Base-by-base conservation (phyloP, 768 basidiomycete species). In the Royoungia palumana region DNA sequence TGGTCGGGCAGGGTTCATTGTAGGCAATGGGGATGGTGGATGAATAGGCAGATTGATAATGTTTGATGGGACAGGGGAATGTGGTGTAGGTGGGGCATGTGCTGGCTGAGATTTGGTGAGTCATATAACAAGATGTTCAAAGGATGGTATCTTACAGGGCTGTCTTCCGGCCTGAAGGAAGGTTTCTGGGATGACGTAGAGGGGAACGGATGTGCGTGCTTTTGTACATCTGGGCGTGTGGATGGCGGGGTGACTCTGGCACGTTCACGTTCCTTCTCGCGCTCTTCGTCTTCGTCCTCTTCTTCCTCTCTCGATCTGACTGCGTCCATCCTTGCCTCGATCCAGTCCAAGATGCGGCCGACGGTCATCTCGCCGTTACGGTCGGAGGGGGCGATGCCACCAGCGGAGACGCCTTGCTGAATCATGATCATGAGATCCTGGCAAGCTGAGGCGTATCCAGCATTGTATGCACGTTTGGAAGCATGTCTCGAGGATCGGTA, bases 301-400 rank as follows among this genome's bases (percentile, higher is more conserved):
- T 89, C 89, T 46, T 91, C 89, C 46, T 88, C 85, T 37, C 82
- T 74, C 2, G 81, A 74, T 56, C 76, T 81, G 49, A 91, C 79
- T 0, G 87, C 89, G 20, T 91, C 89, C 36, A 89, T 66, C 48
- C 89, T 72, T 0, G 87, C 89, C 62, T 92, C 89, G 51, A 85
- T 80, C 84, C 87, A 91, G 58, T 91, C 88, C 83, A 91, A 80
- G 43, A 92, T 82, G 24, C 83, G 68, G 11, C 85, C 89, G 58
- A 91, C 84, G 0, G 83, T 81, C 82, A 88, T 80, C 35, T 83
- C 83, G 43, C 75, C 73, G 50, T 76, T 78, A 47, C 74, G 71
- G 46, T 59, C 61, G 19, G 70, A 64, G 30, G 61, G 50, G 37
- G 72, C 72, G 51, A 79, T 67, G 58, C 74, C 76, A 59, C 73